Evolutionary conservation across 371 early-diverging fungal genomes (phyloP), one percentile per base, ranked within the genome.

Genomic region (Mortierella sp.): DNA sequence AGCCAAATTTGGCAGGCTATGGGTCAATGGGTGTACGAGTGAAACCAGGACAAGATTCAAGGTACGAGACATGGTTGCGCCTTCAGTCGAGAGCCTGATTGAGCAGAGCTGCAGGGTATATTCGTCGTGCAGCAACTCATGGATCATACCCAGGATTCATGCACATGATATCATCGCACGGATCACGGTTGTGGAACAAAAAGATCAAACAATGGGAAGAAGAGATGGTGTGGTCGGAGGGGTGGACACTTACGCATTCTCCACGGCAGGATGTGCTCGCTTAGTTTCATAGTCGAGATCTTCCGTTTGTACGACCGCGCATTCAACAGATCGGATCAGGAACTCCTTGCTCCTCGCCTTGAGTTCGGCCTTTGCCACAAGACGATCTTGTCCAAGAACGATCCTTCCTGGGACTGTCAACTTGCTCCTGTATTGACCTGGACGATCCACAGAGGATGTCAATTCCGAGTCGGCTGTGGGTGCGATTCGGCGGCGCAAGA

Each of bases 191-290:
- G n/a, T n/a, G n/a, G n/a, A n/a, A n/a, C n/a, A n/a, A n/a, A n/a
- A n/a, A n/a, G 40, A 44, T 7, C 7, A 43, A 47, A 57, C 3
- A 39, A 60, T 19, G 39, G 40, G 19, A 57, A 13, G 34, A 50
- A 39, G 9, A 46, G 31, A 53, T 29, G 7, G 19, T 7, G 37
- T 9, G 41, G 3, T 13, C 21, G 10, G 4, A 34, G 9, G 25
- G n/a, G n/a, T n/a, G n/a, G n/a, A n/a, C n/a, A 76, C 77, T 69
- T 69, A 76, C 77, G 63, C 66, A 58, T 72, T 58, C 45, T 52
- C 58, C 10, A 59, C 51, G 17, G 7, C 24, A 16, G 60, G 51
- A n/a, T 65, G 66, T 19, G 59, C 63, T 17, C 47, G 21, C 55
- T 39, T 51, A 31, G 77, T 66, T 12, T 28, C 41, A 57, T 62